A percentile compares a stretch with the other conserved stretches of the same genome.
phyloP scores from a whole-genome alignment of 768 basidiomycete species.

The Amanita pallidorosea region DNA sequence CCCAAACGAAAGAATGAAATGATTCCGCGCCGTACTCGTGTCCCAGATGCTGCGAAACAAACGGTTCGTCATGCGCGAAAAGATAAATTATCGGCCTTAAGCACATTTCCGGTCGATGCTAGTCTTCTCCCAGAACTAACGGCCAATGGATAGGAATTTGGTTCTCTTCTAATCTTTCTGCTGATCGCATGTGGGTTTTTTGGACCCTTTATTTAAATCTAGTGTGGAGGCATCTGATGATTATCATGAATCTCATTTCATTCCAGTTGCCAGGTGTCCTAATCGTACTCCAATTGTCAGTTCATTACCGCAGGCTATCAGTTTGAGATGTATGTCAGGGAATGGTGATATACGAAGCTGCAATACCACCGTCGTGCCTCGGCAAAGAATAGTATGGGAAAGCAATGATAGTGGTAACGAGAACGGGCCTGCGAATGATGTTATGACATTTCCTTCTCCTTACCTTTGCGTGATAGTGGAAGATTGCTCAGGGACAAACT shows the following conservation, averaged over 20 bases:
- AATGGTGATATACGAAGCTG: slow-evolving; percentile 2
- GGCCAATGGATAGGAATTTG: too few species aligned
- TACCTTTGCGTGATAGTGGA: slow-evolving; percentile 17
- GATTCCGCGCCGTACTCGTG: too few species aligned
- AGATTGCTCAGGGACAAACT: slow-evolving; percentile 15
- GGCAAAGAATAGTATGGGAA: not conserved
- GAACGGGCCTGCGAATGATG: not conserved
- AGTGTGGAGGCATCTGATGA: too few species aligned
- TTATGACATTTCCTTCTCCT: slow-evolving; percentile 15
- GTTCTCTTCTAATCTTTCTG: too few species aligned
- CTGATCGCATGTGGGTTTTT: too few species aligned
- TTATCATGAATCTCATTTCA: not conserved
- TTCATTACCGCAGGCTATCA: not conserved
- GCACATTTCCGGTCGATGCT: too few species aligned
- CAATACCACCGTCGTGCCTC: not conserved
- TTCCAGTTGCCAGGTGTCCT: not conserved
- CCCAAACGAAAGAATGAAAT: too few species aligned
- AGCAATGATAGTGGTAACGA: not conserved
- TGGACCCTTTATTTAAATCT: too few species aligned
- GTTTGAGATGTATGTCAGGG: not conserved
- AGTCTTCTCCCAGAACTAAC: too few species aligned
- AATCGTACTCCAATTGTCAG: not conserved
- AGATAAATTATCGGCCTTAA: too few species aligned
- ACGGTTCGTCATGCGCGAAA: too few species aligned
- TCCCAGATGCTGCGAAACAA: too few species aligned